Base-by-base conservation (phyloP, 805 yeast genomes). In the Candida patagonica region DNA sequence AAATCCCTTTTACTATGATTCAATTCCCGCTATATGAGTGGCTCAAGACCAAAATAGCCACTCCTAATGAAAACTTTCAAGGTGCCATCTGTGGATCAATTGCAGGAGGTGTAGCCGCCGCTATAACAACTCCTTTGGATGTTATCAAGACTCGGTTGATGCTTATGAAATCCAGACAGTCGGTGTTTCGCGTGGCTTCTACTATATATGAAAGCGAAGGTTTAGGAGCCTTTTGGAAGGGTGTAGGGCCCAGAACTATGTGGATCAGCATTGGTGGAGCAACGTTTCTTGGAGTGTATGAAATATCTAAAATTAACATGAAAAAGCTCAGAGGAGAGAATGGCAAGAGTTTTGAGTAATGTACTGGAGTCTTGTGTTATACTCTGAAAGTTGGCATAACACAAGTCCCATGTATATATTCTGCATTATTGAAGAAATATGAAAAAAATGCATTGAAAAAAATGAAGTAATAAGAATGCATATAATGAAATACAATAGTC, bases 191-290 rank as follows among this genome's bases (percentile, higher is more conserved):
- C 9, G 59, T 87, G 43, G 74, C 80, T 2, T 61, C 55, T 25
- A 67, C 63, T 8, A 70, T 88, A 36, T 59, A 69, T n/a, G 56
- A 54, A 16, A 87, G 82, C 41, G 96, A 87, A 56, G 96, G 96
- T 0, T 62, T 66, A 30, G 49, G 56, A 6, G 86, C 81, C 1
- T 86, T 92, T 49, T 73, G 76, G 56, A 73, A 73, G 36, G 99
- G 99, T 10, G 70, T 89, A 21, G 96, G 95, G 0, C 97, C 99
- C 4, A 71, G 99, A 58, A 88, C 96, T 0, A 69, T 83, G 75
- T 92, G 98, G 98, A 89, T 92, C 42, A 80, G 94, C 63, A 92
- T 94, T 4, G 99, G 99, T 16, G 99, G 99, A 22, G 96, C 97
- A 13, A 87, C 94, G 13, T 92, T 94, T 65, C 66, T 92, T 42